phyloP scores from a whole-genome alignment of 2,329 filamentous ascomycete species.

The Zasmidium citrigriseum region DNA sequence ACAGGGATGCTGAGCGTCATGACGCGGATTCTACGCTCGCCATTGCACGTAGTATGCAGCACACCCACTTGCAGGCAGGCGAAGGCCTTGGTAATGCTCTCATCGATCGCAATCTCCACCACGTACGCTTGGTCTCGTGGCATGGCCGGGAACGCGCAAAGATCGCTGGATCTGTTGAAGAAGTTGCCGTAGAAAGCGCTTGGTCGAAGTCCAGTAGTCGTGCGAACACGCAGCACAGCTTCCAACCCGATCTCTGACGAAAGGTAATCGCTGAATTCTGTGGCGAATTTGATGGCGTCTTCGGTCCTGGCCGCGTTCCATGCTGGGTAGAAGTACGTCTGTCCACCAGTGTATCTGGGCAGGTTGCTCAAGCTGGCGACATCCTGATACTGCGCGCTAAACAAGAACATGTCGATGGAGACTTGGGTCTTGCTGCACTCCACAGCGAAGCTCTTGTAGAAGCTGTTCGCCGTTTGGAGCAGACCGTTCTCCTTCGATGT shows the following conservation, averaged over 20 bases:
- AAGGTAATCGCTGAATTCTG: conserved; percentile 95
- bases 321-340: conserved; percentile 97
- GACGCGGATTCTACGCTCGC: conserved; percentile 91
- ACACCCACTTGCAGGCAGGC: conserved; percentile 94
- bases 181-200: conserved; percentile 99
- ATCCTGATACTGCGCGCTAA: conserved; percentile 94
- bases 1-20: conserved; percentile 92
- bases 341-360: conserved; percentile 92
- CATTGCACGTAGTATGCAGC: conserved; percentile 95
- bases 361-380: conserved; percentile 95
- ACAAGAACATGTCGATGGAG: conserved; percentile 97
- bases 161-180: conserved; percentile 96
- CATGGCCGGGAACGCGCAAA: conserved; percentile 97
- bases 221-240: conserved; percentile 91
- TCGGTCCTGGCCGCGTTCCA: conserved; percentile 94
- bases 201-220: conserved; percentile 92
- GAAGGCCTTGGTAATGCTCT: conserved; percentile 86
- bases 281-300: conserved; percentile 96
- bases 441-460: conserved; percentile 98
- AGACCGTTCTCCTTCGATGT: conserved; percentile 88
- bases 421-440: conserved; percentile 99
- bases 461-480: conserved; percentile 89
- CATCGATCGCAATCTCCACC: conserved; percentile 96
- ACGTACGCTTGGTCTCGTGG: conserved; percentile 97
- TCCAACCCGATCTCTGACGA: conserved; percentile 95